Evolutionary conservation across 768 basidiomycete genomes (phyloP).

Genomic region (Naematelia aurantialba): DNA sequence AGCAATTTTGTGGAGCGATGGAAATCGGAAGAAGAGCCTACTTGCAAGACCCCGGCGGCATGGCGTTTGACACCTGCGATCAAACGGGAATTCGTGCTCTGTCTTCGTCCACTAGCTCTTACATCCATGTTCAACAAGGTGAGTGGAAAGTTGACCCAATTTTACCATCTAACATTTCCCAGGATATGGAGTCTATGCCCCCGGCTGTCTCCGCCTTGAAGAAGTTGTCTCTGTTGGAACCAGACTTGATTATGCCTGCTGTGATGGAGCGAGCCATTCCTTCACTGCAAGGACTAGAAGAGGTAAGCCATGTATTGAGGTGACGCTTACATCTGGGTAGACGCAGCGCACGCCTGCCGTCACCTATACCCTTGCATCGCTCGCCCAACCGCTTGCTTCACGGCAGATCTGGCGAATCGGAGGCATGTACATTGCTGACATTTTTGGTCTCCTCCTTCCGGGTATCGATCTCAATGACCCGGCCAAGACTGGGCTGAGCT

Average conservation of each 20-base stretch:
- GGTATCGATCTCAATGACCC: constrained; percentile 70
- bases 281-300: constrained; percentile 80
- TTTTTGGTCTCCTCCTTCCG: constrained; percentile 75
- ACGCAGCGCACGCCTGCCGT: constrained; percentile 80
- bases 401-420: constrained; percentile 74
- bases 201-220: constrained; percentile 78
- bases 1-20: constrained; percentile 79
- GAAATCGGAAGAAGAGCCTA: constrained; percentile 65
- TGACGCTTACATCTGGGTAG: constrained; percentile 50
- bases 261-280: constrained; percentile 79
- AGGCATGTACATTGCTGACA: constrained; percentile 72
- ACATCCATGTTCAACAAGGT: constrained; percentile 84
- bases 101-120: constrained; percentile 72
- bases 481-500: constrained; percentile 37
- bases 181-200: constrained; percentile 64
- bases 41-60: constrained; percentile 76
- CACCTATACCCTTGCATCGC: constrained; percentile 75
- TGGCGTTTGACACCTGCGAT: constrained; percentile 73
- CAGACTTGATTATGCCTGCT: constrained; percentile 75
- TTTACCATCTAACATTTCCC: background rate
- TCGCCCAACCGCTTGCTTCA: constrained; percentile 76
- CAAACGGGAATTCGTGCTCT: constrained; percentile 78
- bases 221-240: constrained; percentile 77
- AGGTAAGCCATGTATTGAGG: constrained; percentile 55
- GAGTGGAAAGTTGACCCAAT: background rate